Conservation (phyloP, 768 basidiomycete species). For the Lactarius deliciosus region DNA sequence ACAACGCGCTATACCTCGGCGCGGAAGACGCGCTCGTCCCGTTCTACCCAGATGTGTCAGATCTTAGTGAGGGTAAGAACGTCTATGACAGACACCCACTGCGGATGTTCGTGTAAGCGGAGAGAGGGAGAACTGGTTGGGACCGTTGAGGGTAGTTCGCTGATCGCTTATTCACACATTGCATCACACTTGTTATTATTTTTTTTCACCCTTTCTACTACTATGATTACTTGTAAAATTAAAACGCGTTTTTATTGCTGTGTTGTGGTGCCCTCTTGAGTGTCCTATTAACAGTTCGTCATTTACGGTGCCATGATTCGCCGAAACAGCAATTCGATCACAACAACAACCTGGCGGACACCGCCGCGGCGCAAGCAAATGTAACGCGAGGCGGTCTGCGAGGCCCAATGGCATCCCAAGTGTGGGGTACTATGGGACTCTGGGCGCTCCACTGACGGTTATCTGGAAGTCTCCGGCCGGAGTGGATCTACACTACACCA, state of each 20-base stretch:
- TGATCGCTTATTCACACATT: background rate
- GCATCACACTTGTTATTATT: background rate
- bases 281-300: background rate
- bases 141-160: background rate
- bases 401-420: too few species aligned
- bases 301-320: too few species aligned
- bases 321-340: too few species aligned
- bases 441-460: too few species aligned
- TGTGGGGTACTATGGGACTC: too few species aligned
- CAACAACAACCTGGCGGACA: too few species aligned
- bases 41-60: conserved; percentile 89
- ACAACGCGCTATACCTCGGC: conserved; percentile 92
- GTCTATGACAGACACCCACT: conserved; percentile 82
- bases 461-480: too few species aligned
- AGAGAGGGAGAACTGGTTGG: too few species aligned
- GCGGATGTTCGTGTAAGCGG: conserved; percentile 70
- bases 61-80: conserved; percentile 87
- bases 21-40: conserved; percentile 90
- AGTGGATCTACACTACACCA: too few species aligned
- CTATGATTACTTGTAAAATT: conserved; percentile 15
- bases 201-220: background rate
- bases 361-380: too few species aligned
- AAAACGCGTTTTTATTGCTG: background rate
- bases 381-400: too few species aligned
- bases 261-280: too few species aligned